phyloP scores from a whole-genome alignment of 1,284 basidiomycete species.

The Moniliella sp. region DNA sequence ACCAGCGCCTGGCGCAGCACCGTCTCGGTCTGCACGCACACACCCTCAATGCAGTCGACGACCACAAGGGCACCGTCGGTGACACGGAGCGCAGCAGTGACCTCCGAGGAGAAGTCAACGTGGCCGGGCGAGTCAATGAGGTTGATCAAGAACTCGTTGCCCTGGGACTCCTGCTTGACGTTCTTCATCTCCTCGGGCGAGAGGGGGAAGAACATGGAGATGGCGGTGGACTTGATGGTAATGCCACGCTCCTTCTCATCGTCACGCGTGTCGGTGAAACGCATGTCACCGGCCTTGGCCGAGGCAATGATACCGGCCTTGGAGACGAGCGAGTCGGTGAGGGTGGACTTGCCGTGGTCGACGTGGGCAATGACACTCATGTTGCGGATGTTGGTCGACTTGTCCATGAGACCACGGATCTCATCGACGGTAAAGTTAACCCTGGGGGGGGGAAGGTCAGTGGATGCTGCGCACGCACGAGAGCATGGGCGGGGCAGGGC shows the following conservation, averaged over 20 bases:
- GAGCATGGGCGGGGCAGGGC: too few species aligned
- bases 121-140: slow-evolving; percentile 89
- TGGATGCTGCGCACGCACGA: too few species aligned
- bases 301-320: slow-evolving; percentile 28
- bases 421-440: slow-evolving; percentile 42
- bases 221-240: slow-evolving; percentile 44
- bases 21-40: slow-evolving; percentile 22
- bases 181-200: slow-evolving; percentile 51
- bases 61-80: slow-evolving; percentile 85
- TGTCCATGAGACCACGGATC: slow-evolving; percentile 40
- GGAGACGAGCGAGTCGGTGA: slow-evolving; percentile 40
- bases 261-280: slow-evolving; percentile 44
- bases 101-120: slow-evolving; percentile 84
- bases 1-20: slow-evolving; percentile 20
- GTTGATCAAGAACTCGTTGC: too few species aligned
- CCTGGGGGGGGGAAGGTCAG: slow-evolving; percentile 3
- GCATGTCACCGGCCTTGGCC: slow-evolving; percentile 15
- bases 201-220: slow-evolving; percentile 27
- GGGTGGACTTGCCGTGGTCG: slow-evolving; percentile 32
- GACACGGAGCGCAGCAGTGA: slow-evolving; percentile 62
- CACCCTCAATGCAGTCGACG: slow-evolving; percentile 30
- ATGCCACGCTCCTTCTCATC: slow-evolving; percentile 85
- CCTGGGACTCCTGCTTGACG: slow-evolving; percentile 79
- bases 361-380: slow-evolving; percentile 49
- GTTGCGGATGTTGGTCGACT: slow-evolving; percentile 68